Conservation (phyloP, 2,329 filamentous ascomycete species). For the Aspergillus sp. region DNA sequence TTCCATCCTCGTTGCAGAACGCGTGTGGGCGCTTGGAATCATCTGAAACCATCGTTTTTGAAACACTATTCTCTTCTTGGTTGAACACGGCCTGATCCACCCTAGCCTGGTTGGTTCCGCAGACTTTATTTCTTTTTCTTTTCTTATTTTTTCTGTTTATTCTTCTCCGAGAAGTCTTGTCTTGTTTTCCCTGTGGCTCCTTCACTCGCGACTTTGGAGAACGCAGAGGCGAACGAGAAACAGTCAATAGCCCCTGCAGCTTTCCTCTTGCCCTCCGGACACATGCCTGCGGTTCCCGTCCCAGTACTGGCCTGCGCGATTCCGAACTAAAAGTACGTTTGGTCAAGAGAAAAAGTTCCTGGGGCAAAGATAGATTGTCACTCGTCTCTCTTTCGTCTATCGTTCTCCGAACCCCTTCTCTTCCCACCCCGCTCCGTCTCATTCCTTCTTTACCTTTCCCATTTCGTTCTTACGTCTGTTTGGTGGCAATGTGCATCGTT, state of each 20-base stretch:
- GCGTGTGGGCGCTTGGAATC: constrained; percentile 21
- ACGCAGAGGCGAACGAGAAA: constrained; percentile 16
- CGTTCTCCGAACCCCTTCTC: background rate
- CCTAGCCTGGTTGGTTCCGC: constrained; percentile 20
- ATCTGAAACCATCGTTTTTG: constrained; percentile 27
- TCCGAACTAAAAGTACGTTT: constrained; percentile 26
- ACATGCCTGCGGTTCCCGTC: constrained; percentile 19
- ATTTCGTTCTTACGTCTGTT: constrained; percentile 17
- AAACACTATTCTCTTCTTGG: constrained; percentile 24
- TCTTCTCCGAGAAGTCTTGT: constrained; percentile 17
- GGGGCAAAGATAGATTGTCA: constrained; percentile 20
- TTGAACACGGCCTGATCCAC: constrained; percentile 19
- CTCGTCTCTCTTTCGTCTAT: constrained; percentile 18
- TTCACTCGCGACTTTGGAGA: constrained; percentile 5
- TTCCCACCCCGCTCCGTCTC: constrained; percentile 3
- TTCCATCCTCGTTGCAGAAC: constrained; percentile 14
- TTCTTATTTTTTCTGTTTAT: constrained; percentile 19
- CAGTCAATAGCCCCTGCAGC: constrained; percentile 31
- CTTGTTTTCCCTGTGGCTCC: constrained; percentile 15
- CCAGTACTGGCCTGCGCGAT: constrained; percentile 20
- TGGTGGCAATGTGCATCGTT: constrained; percentile 25
- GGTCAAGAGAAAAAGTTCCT: constrained; percentile 18
- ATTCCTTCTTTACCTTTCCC: constrained; percentile 15
- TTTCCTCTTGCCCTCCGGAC: constrained; percentile 24
- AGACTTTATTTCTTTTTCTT: constrained; percentile 18